A percentile compares a stretch with the other conserved stretches of the same genome.
Evolutionary conservation across 1,139 yeast species (phyloP).

Genomic region (Suhomyces guaymorum): DNA sequence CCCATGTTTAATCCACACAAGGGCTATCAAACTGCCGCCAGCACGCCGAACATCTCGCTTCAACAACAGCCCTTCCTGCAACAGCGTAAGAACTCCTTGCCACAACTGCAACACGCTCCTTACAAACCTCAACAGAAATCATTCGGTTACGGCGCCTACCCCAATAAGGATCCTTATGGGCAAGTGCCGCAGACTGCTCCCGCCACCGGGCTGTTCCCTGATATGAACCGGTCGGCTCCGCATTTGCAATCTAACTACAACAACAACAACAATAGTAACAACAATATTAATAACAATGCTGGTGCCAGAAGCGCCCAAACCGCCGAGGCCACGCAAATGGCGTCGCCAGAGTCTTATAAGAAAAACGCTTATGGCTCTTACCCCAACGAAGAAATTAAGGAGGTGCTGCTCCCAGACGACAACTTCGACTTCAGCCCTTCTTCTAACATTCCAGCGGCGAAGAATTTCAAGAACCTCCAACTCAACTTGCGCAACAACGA

Average conservation of each 20-base stretch:
- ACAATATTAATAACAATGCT: too few species aligned
- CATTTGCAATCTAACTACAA: background rate
- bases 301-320: too few species aligned
- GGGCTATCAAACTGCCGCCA: constrained; percentile 11
- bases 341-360: constrained; percentile 8
- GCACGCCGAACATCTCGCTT: constrained; percentile 11
- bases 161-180: constrained; percentile 6
- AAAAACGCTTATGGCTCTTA: background rate
- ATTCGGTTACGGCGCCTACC: constrained; percentile 3
- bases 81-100: constrained; percentile 8
- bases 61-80: constrained; percentile 8
- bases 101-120: too few species aligned
- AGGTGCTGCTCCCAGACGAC: constrained; percentile 12
- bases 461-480: constrained; percentile 35
- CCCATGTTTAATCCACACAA: constrained; percentile 9
- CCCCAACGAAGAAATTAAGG: background rate
- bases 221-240: constrained; percentile 1
- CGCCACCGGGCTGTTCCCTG: constrained; percentile 6
- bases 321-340: constrained; percentile 2
- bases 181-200: constrained; percentile 8
- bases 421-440: constrained; percentile 19
- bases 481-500: constrained; percentile 25
- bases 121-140: constrained; percentile 2
- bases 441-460: constrained; percentile 13
- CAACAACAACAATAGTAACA: too few species aligned